phyloP scores from a whole-genome alignment of 495 filamentous ascomycete genomes.

The Penicillium paxilli region DNA sequence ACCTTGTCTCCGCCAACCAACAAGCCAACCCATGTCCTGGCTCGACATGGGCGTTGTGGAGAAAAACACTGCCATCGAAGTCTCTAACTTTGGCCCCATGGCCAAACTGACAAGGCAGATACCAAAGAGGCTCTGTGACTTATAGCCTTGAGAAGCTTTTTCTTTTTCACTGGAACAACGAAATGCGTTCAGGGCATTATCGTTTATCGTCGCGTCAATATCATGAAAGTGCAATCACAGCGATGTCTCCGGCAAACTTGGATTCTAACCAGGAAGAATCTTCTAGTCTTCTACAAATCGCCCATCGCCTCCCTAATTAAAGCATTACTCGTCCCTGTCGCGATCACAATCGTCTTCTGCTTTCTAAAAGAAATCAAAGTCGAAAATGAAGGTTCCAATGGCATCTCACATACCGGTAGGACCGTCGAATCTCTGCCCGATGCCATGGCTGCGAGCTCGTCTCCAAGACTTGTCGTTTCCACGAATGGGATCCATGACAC shows the following conservation, averaged over 20 bases:
- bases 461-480: background rate
- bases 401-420: background rate
- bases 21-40: too few relatives aligned
- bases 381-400: background rate
- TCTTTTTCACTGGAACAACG: background rate
- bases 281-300: constrained; percentile 4
- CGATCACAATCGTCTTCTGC: background rate
- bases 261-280: constrained; percentile 3
- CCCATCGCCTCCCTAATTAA: background rate
- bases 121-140: too few relatives aligned
- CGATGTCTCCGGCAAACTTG: constrained; percentile 11
- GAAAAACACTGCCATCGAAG: background rate
- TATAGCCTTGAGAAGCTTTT: too few relatives aligned
- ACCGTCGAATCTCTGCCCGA: background rate
- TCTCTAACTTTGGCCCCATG: background rate
- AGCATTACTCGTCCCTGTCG: background rate
- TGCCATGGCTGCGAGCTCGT: background rate
- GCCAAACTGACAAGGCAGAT: background rate
- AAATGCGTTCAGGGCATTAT: background rate
- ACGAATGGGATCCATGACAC: background rate
- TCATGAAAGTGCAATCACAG: constrained; percentile 12
- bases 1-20: background rate
- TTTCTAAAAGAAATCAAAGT: background rate
- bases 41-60: background rate
- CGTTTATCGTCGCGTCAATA: background rate